phyloP scores from a whole-genome alignment of 1,139 yeast species.

The Yamadazyma friedrichii region DNA sequence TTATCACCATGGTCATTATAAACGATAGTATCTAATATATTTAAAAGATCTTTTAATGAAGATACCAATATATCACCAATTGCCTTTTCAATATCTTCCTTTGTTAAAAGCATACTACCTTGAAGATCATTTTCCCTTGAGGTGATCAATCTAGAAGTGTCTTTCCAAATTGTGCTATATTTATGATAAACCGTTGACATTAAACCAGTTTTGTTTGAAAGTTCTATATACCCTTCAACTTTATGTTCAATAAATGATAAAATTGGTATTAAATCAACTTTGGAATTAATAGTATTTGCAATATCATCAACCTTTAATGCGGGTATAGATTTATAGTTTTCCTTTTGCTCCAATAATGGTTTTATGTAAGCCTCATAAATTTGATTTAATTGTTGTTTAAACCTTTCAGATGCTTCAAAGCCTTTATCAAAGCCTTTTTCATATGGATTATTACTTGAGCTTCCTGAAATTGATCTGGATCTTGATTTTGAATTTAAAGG shows the following conservation, averaged over 20 bases:
- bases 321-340: background rate
- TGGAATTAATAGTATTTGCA: slow-evolving; percentile 32
- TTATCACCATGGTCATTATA: slow-evolving; percentile 1
- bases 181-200: slow-evolving; percentile 31
- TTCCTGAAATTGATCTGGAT: background rate
- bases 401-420: slow-evolving; percentile 24
- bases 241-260: slow-evolving; percentile 28
- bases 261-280: slow-evolving; percentile 37
- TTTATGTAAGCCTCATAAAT: slow-evolving; percentile 14
- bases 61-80: slow-evolving; percentile 9
- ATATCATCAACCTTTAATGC: slow-evolving; percentile 27
- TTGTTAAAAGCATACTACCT: slow-evolving; percentile 9
- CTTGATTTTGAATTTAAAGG: background rate
- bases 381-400: slow-evolving; percentile 23
- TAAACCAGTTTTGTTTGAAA: slow-evolving; percentile 24
- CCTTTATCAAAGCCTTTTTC: slow-evolving; percentile 39
- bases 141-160: slow-evolving; percentile 29
- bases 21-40: background rate
- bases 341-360: slow-evolving; percentile 12
- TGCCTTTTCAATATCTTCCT: slow-evolving; percentile 6
- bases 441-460: slow-evolving; percentile 20
- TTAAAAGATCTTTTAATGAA: slow-evolving; percentile 9
- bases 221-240: slow-evolving; percentile 28
- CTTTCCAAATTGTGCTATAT: slow-evolving; percentile 36
- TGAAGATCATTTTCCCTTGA: slow-evolving; percentile 27